A percentile compares a stretch with the other conserved stretches of the same genome.
phyloP scores from a whole-genome alignment of 2,329 filamentous ascomycete species.

The Tolypocladium album region DNA sequence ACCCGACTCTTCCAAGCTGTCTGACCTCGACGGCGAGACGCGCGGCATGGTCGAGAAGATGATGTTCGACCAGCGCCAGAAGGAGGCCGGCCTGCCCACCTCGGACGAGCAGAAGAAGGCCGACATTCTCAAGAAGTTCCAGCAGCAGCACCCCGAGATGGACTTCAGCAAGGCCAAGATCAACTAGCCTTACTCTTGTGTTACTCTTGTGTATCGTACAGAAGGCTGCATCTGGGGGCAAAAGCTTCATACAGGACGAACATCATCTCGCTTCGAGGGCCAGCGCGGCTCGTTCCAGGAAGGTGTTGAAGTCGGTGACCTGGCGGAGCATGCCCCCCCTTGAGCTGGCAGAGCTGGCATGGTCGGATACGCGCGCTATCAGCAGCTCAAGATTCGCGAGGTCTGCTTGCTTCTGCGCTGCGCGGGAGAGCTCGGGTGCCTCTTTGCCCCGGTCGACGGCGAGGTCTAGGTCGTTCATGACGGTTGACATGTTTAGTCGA shows the following conservation, averaged over 20 bases:
- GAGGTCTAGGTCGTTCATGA: conserved; percentile 52
- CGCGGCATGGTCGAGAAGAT: conserved; percentile 99
- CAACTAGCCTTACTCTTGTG: conserved; percentile 27
- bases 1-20: conserved; percentile 84
- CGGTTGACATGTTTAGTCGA: conserved; percentile 42
- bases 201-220: not conserved
- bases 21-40: conserved; percentile 90
- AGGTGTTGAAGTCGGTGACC: conserved; percentile 51
- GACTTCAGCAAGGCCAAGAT: conserved; percentile 64
- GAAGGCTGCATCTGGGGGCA: not conserved
- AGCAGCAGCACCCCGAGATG: conserved; percentile 66
- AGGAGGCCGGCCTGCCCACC: conserved; percentile 79
- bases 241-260: conserved; percentile 1
- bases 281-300: conserved; percentile 49
- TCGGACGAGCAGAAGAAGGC: conserved; percentile 94
- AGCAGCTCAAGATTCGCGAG: conserved; percentile 47
- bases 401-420: conserved; percentile 37
- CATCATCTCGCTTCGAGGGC: conserved; percentile 38
- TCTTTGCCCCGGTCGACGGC: conserved; percentile 40
- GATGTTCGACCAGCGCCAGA: conserved; percentile 98
- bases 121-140: conserved; percentile 88
- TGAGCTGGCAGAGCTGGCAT: conserved; percentile 37
- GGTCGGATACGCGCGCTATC: conserved; percentile 41
- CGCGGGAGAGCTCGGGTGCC: conserved; percentile 32
- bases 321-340: conserved; percentile 43